Conservation (phyloP, 177 flowering plant species). For the Tripterygium wilfordii region DNA sequence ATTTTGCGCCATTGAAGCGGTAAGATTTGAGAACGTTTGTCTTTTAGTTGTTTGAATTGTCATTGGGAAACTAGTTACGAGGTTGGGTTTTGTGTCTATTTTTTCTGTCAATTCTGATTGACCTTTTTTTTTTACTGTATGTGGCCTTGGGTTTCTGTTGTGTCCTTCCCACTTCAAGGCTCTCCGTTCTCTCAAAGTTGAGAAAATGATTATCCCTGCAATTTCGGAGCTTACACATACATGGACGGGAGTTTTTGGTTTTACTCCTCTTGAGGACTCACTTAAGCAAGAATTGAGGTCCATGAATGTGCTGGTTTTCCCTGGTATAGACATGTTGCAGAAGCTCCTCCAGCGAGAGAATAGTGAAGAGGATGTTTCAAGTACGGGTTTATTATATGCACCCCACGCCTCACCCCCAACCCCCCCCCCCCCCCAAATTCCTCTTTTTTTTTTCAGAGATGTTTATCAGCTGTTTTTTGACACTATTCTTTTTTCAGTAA, state of each 20-base stretch:
- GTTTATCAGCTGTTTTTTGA: not conserved
- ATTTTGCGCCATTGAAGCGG: slow-evolving; percentile 75
- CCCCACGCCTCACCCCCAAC: slow-evolving; percentile 23
- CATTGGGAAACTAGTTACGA: slow-evolving; percentile 29
- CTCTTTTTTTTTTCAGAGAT: too few relatives aligned
- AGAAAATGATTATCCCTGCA: slow-evolving; percentile 86
- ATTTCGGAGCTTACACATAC: slow-evolving; percentile 76
- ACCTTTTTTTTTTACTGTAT: not conserved
- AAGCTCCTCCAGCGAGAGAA: slow-evolving; percentile 39
- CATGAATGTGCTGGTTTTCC: slow-evolving; percentile 86
- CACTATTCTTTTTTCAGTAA: slow-evolving; percentile 4
- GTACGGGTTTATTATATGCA: slow-evolving; percentile 90
- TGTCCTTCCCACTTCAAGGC: slow-evolving; percentile 36
- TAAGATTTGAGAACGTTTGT: slow-evolving; percentile 17
- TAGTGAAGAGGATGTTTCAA: too few relatives aligned
- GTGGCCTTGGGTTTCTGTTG: not conserved
- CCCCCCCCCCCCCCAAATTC: too few relatives aligned
- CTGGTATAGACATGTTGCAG: slow-evolving; percentile 82
- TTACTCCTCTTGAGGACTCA: slow-evolving; percentile 56
- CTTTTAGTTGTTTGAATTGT: not conserved
- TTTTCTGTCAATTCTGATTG: too few relatives aligned
- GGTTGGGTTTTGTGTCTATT: not conserved
- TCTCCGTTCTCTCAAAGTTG: slow-evolving; percentile 72
- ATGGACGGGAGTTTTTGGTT: slow-evolving; percentile 83
- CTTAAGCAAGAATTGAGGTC: slow-evolving; percentile 67